Conservation (phyloP, 305 asterid genomes). For the Lippia alba region DNA sequence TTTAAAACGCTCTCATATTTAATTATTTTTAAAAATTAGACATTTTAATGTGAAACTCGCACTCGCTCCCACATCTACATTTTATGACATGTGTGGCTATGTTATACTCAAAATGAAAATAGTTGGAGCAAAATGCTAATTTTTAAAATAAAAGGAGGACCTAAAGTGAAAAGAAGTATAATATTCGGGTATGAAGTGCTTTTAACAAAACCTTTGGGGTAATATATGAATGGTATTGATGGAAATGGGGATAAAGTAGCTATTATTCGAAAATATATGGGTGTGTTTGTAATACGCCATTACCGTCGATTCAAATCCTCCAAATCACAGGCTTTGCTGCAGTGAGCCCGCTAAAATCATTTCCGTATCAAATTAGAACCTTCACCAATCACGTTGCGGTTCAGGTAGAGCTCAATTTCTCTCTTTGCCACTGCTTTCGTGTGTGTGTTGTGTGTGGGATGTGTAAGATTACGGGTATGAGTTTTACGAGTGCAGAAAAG, state of each 20-base stretch:
- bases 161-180: background rate
- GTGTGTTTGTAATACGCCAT: background rate
- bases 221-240: background rate
- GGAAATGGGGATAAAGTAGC: background rate
- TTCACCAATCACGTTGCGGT: background rate
- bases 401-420: background rate
- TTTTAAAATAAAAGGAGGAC: background rate
- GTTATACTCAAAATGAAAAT: too few species aligned
- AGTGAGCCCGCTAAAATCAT: slow-evolving; percentile 4
- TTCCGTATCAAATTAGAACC: background rate
- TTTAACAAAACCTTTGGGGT: background rate
- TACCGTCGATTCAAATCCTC: background rate
- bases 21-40: too few species aligned
- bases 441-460: background rate
- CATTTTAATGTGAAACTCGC: too few species aligned
- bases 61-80: too few species aligned
- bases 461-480: background rate
- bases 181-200: background rate
- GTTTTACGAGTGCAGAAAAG: background rate
- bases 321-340: background rate
- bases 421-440: background rate
- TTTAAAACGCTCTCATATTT: too few species aligned
- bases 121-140: too few species aligned
- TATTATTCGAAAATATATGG: too few species aligned
- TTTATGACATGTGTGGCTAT: too few species aligned